Evolutionary conservation across 169 alveolate genomes (phyloP).

Genomic region (Toxoplasma gondii): DNA sequence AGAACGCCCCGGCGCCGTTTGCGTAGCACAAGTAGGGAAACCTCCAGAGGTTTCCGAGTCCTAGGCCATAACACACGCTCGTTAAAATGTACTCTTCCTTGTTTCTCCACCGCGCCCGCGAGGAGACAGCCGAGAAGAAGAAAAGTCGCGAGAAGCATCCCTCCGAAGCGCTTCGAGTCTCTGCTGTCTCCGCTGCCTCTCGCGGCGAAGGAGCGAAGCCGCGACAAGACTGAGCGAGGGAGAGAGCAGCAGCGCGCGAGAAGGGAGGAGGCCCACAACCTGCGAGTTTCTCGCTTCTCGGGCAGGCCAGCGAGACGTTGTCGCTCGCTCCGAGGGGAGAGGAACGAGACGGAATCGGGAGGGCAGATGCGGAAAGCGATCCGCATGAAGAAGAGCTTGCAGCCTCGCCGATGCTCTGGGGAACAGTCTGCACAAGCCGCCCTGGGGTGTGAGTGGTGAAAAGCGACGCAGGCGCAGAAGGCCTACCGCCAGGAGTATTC

Average conservation of each 20-base stretch:
- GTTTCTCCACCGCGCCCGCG: neutral
- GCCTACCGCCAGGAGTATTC: no score
- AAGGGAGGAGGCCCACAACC: neutral
- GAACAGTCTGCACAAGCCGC: no score
- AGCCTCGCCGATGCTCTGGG: no score
- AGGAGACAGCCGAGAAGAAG: neutral
- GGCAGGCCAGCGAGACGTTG: no score
- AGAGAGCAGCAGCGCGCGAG: neutral
- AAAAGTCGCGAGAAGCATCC: neutral
- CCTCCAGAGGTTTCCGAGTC: constrained; percentile 55
- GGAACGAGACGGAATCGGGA: no score
- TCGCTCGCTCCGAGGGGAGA: no score
- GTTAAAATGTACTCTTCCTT: neutral
- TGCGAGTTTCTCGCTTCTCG: neutral
- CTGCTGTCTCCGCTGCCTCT: neutral
- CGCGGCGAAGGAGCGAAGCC: neutral
- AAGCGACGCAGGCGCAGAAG: no score
- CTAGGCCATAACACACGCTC: neutral
- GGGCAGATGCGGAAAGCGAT: no score
- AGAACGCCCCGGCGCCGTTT: constrained; percentile 49
- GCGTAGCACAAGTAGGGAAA: constrained; percentile 7
- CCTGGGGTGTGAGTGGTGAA: no score
- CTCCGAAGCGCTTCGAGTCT: neutral
- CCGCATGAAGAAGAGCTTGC: no score
- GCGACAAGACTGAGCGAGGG: neutral